These are phyloP conservation scores for Drechslerella coelobrocha DNA, from an alignment of 2,329 filamentous ascomycete genomes.

Conservation along the genomic window DNA sequence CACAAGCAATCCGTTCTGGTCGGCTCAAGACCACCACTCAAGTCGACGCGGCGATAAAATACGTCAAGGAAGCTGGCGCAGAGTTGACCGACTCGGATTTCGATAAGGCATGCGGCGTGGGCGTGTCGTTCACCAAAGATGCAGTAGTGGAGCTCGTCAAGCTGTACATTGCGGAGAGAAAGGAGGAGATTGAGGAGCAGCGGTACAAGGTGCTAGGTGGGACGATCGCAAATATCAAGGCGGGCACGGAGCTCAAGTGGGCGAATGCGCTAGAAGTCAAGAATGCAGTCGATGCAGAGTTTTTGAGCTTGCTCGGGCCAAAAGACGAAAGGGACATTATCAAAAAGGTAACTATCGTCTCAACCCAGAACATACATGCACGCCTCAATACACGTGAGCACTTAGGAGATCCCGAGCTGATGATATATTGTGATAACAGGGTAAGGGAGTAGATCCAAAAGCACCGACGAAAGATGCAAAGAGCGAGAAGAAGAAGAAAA, in stretches of 20 bases:
- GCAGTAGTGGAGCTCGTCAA: slow-evolving; percentile 48
- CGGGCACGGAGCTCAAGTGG: slow-evolving; percentile 53
- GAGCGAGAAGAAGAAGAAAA: slow-evolving; percentile 62
- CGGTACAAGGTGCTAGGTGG: slow-evolving; percentile 53
- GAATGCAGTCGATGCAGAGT: slow-evolving; percentile 53
- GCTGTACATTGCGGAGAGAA: slow-evolving; percentile 51
- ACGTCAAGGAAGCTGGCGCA: slow-evolving; percentile 51
- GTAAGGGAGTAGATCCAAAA: slow-evolving; percentile 38
- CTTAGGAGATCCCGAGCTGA: too few relatives aligned
- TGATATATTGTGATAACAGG: slow-evolving; percentile 1
- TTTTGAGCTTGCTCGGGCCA: slow-evolving; percentile 52
- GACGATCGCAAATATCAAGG: slow-evolving; percentile 53
- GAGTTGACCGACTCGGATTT: slow-evolving; percentile 44
- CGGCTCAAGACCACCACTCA: slow-evolving; percentile 52
- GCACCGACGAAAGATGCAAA: slow-evolving; percentile 56
- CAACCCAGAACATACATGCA: not conserved
- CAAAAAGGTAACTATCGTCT: slow-evolving; percentile 52
- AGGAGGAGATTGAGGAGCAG: slow-evolving; percentile 52
- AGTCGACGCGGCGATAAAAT: slow-evolving; percentile 53
- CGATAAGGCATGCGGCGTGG: slow-evolving; percentile 52
- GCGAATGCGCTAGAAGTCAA: slow-evolving; percentile 53
- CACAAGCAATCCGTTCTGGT: slow-evolving; percentile 51
- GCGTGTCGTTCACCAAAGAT: slow-evolving; percentile 51
- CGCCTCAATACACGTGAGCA: not conserved
- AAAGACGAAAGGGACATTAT: slow-evolving; percentile 55